Base-by-base conservation (phyloP, 1,284 basidiomycete species). In the Crepidotus sp. region DNA sequence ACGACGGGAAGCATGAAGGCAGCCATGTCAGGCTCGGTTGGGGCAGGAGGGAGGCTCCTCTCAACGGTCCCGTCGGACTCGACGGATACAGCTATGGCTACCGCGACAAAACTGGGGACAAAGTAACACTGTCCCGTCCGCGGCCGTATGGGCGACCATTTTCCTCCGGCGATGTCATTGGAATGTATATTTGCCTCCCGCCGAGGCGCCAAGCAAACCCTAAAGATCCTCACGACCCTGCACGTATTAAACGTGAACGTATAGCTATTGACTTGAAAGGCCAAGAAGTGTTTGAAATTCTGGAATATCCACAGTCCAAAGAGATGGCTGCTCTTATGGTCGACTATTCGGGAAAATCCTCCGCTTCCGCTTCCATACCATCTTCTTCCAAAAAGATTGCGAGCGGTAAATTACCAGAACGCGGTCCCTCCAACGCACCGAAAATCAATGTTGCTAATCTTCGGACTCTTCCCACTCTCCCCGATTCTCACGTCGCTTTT, bases 11-110 rank as follows among this genome's bases (percentile, higher is more conserved):
- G 64, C 55, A 68, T 36, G 67, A 85, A 62, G 88, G 86, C 3
- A 76, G 87, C 30, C 85, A 97, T 64, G 84, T 98, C 25, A 73
- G 96, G 11, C 63, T 98, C 0, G 96, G 96, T 0, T 95, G 91
- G 80, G 94, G 77, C 1, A 71, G 96, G 26, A 73, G 96, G 45
- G 96, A 99, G 62, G 88, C 93, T 4, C 80, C 83, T 10, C 69
- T 98, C 37, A 96, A 97, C 56, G 92, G 83, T 0, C 96, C 96
- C 0, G 91, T 83, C 6, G 96, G 96, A 0, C 69, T 93, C 13
- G 95, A 98, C 58, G 95, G 84, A 0, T 97, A 98, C 63, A 86
- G 83, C 54, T 98, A 98, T 60, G 92, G 83, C 3, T 73, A 86
- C 52, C 78, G 94, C 40, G 96, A 98, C 70, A 90, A 83, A 55